Percentiles rank a stretch among this genome's conserved stretches.
Conservation (phyloP, 345 rosid species). For the Lepidium sativum region DNA sequence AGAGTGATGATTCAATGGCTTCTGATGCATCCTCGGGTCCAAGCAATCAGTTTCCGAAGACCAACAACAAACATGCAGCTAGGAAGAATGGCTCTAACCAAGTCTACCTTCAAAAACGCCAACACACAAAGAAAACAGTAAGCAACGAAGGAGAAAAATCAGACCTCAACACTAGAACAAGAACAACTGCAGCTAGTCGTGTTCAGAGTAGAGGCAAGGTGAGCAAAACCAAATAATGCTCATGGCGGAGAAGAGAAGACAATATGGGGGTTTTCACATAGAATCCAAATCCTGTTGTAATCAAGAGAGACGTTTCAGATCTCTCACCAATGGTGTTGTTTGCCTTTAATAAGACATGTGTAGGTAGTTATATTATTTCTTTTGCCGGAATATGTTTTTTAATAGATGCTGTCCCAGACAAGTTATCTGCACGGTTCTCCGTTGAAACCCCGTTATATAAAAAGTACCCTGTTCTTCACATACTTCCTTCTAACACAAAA, state of each 20-base stretch:
- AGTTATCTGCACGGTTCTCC: constrained; percentile 18
- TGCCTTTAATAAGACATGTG: constrained; percentile 24
- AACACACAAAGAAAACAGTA: constrained; percentile 10
- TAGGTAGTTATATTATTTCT: constrained; percentile 15
- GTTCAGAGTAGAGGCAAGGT: constrained; percentile 37
- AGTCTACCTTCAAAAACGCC: constrained; percentile 27
- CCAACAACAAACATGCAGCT: constrained; percentile 27
- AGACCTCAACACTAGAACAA: constrained; percentile 23
- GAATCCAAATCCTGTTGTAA: constrained; percentile 11
- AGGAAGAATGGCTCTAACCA: constrained; percentile 23
- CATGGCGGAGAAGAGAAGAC: not conserved
- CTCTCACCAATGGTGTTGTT: constrained; percentile 23
- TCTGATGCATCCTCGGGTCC: constrained; percentile 76
- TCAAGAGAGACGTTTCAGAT: constrained; percentile 5
- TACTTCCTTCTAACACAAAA: not conserved
- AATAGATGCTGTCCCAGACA: constrained; percentile 12
- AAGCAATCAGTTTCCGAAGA: constrained; percentile 31
- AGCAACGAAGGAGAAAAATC: constrained; percentile 29
- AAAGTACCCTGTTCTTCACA: constrained; percentile 19
- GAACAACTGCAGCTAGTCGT: constrained; percentile 39
- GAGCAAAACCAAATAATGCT: constrained; percentile 29
- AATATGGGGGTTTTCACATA: constrained; percentile 3
- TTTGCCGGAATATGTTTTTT: constrained; percentile 19
- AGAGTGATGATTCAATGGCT: constrained; percentile 67
- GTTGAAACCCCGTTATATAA: constrained; percentile 15